These are phyloP conservation scores for Arthrobotrys pseudoclavata DNA, from an alignment of 2,329 filamentous ascomycete species.

Conservation along the genomic window DNA sequence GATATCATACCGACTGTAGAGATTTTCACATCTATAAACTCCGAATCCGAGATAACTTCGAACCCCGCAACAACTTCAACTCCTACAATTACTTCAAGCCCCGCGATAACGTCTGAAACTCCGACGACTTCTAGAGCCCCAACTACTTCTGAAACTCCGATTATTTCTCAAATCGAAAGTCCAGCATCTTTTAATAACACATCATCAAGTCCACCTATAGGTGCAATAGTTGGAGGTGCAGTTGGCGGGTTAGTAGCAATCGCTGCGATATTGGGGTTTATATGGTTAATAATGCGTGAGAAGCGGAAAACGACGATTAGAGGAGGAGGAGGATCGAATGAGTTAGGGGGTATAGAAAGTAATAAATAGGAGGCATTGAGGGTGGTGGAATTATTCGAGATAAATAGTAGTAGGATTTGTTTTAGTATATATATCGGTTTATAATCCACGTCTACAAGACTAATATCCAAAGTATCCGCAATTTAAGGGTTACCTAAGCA, in stretches of 20 bases:
- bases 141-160: not conserved
- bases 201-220: not conserved
- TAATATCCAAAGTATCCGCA: too few relatives aligned
- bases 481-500: too few relatives aligned
- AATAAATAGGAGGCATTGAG: not conserved
- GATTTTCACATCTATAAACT: too few relatives aligned
- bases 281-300: conserved; percentile 21
- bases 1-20: too few relatives aligned
- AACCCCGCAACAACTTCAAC: too few relatives aligned
- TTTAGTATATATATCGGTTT: too few relatives aligned
- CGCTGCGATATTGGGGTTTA: conserved; percentile 5
- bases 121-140: too few relatives aligned
- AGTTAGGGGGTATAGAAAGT: not conserved
- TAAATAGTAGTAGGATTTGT: too few relatives aligned
- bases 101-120: not conserved
- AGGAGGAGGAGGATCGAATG: not conserved
- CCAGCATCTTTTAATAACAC: not conserved
- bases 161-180: not conserved
- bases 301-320: not conserved
- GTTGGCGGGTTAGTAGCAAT: conserved; percentile 16
- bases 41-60: too few relatives aligned
- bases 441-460: too few relatives aligned
- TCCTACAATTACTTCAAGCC: not conserved
- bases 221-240: conserved; percentile 13
- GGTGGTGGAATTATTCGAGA: not conserved